Evolutionary conservation across 257 asterid species (phyloP).

Genomic region (Striga asiatica): DNA sequence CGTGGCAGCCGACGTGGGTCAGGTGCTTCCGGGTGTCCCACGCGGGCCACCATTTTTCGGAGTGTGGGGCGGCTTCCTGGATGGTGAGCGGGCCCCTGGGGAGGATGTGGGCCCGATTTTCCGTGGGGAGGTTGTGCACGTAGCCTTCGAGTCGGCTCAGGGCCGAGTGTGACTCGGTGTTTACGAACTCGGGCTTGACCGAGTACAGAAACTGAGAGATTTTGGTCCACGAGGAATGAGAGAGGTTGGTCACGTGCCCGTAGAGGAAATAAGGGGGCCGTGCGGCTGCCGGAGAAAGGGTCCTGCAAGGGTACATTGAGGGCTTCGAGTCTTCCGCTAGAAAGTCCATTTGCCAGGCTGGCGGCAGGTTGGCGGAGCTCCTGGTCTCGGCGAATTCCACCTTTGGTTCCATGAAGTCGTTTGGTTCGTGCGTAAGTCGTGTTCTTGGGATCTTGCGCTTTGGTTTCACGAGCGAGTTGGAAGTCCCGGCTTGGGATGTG

Average conservation of each 20-base stretch:
- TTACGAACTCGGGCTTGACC: conserved; percentile 61
- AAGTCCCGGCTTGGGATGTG: conserved; percentile 21
- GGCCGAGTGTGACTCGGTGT: conserved; percentile 47
- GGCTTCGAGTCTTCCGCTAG: conserved; percentile 32
- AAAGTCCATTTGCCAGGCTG: too few species aligned
- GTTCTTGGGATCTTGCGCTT: conserved; percentile 66
- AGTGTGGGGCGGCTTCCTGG: conserved; percentile 50
- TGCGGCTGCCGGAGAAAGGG: conserved; percentile 34
- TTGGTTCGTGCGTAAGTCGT: conserved; percentile 25
- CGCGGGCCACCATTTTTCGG: conserved; percentile 68
- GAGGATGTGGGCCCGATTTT: conserved; percentile 40
- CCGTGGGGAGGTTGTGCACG: conserved; percentile 71
- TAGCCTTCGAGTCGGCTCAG: conserved; percentile 72
- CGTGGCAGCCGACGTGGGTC: conserved; percentile 33
- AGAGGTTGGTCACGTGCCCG: conserved; percentile 42
- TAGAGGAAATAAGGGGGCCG: conserved; percentile 77
- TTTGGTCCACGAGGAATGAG: conserved; percentile 59
- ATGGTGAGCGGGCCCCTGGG: conserved; percentile 71
- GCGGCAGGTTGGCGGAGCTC: too few species aligned
- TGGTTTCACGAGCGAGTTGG: conserved; percentile 36
- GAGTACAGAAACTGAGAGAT: conserved; percentile 63
- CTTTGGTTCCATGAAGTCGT: conserved; percentile 43
- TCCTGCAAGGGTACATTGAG: conserved; percentile 27
- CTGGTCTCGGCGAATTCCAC: conserved; percentile 37
- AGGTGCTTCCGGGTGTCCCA: conserved; percentile 82